Evolutionary conservation across 306 rosid species (phyloP).

Genomic region (Inga laurina): DNA sequence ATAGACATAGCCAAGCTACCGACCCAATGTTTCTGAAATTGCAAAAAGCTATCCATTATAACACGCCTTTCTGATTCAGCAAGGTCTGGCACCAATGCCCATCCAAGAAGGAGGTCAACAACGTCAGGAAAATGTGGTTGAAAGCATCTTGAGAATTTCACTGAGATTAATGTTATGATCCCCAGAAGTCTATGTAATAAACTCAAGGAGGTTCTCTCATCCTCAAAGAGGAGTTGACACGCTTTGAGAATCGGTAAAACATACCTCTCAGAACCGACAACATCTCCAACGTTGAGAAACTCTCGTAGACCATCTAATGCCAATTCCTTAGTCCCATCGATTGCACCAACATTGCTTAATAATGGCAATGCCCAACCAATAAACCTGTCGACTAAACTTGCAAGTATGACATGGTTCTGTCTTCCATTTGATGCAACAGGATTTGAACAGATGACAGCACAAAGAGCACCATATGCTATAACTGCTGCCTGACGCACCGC

Average conservation of each 20-base stretch:
- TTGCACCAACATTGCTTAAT: constrained; percentile 53
- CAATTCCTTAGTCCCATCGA: constrained; percentile 65
- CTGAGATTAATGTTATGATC: constrained; percentile 69
- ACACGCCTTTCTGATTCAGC: constrained; percentile 62
- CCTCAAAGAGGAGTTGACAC: constrained; percentile 86
- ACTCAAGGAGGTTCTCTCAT: constrained; percentile 84
- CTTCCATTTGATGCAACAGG: constrained; percentile 66
- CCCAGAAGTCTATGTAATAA: constrained; percentile 68
- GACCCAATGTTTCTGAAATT: constrained; percentile 96
- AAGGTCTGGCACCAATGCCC: constrained; percentile 87
- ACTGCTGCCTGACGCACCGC: constrained; percentile 81
- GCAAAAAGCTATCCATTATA: constrained; percentile 85
- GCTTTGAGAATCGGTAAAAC: constrained; percentile 85
- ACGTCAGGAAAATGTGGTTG: constrained; percentile 87
- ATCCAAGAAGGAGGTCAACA: constrained; percentile 81
- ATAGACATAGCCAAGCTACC: constrained; percentile 77
- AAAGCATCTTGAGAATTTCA: constrained; percentile 77
- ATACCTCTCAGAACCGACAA: constrained; percentile 72
- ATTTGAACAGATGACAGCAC: constrained; percentile 67
- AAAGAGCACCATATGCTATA: constrained; percentile 76
- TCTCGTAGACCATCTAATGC: constrained; percentile 80
- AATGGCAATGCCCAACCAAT: constrained; percentile 90
- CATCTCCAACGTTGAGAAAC: constrained; percentile 81
- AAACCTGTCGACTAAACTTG: constrained; percentile 77
- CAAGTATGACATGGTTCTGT: constrained; percentile 74